Base-by-base conservation (phyloP, 371 early-diverging fungal species). In the Choanephora cucurbitarum region DNA sequence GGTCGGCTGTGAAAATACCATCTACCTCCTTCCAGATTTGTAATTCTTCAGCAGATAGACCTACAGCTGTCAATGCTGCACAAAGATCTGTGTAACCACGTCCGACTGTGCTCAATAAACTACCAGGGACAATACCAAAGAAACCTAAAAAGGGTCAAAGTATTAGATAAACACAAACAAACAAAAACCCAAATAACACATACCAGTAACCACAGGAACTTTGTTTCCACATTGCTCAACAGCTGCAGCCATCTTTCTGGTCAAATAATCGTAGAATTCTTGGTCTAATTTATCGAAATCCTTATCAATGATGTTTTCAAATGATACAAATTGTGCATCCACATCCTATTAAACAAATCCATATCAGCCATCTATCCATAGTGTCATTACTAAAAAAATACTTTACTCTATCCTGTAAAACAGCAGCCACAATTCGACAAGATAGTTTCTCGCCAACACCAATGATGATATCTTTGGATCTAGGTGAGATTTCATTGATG, bases 1-100 rank as follows among this genome's bases (percentile, higher is more conserved):
- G 99, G 66, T 99, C 99, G 0, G 98, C 98, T 0, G 97, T 97
- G 62, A 95, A 99, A 57, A 99, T 97, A 49, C 99, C 99, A 62
- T 98, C 98, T 3, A 99, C 99, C 60, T 99, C 99, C 71, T 99
- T 99, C 97, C 97, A 98, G 18, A 99, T 91, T 67, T 98, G 97
- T 49, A 98, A 79, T 66, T 99, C 98, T 52, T 86, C 79, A 13
- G 92, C 94, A 23, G 79, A 68, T 18, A 94, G 65, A 1, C 92
- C 98, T 2, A 95, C 98, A 0, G 99, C 96, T 18, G 93, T 79
- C 51, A 99, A 78, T 2, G 98, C 98, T 15, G 98, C 97, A 17
- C 96, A 92, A 49, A 98, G 80, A 71, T 99, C 99, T 0, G 98
- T 97, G 77, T 99, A 99, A 18, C 99, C 99, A 51, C 98, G 94